These are phyloP conservation scores for Closterium sp. DNA, from an alignment of 139 green algal species.

Conservation along the genomic window DNA sequence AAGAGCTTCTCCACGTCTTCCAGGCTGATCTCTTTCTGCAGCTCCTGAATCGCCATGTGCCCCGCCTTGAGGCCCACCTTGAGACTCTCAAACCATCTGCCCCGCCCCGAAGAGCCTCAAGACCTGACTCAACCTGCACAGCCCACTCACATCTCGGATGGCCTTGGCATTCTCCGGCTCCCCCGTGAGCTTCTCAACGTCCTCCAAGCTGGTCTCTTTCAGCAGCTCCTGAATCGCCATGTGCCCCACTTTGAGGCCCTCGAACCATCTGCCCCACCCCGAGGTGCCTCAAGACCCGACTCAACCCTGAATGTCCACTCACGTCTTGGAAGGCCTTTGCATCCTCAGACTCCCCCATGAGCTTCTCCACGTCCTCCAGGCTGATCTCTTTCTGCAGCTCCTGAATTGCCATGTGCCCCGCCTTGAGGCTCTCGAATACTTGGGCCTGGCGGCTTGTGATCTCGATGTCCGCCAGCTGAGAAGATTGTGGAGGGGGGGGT, in stretches of 20 bases:
- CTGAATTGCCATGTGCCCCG: conserved; percentile 70
- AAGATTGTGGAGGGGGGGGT: background rate
- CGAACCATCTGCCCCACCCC: too few relatives aligned
- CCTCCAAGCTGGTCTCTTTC: conserved; percentile 70
- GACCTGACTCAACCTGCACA: too few relatives aligned
- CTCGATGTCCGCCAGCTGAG: conserved; percentile 77
- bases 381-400: conserved; percentile 70
- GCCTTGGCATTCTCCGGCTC: conserved; percentile 74
- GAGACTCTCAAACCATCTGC: too few relatives aligned
- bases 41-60: conserved; percentile 65
- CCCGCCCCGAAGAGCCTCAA: too few relatives aligned
- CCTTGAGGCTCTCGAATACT: conserved; percentile 72
- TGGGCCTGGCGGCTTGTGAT: conserved; percentile 65
- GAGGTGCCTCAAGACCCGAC: too few relatives aligned
- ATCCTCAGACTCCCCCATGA: conserved; percentile 77
- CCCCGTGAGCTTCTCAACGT: conserved; percentile 74
- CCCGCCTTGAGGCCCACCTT: conserved; percentile 65
- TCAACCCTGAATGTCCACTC: too few relatives aligned
- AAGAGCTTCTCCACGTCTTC: conserved; percentile 78
- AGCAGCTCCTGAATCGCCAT: conserved; percentile 70
- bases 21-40: conserved; percentile 72
- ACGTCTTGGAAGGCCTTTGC: conserved; percentile 71
- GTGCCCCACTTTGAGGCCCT: conserved; percentile 45
- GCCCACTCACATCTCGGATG: conserved; percentile 59
- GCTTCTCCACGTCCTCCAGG: conserved; percentile 77